Percentiles rank a stretch among this genome's conserved stretches.
Conservation (phyloP, 192 early-diverging fungal genomes). For the Linnemannia schmuckeri region DNA sequence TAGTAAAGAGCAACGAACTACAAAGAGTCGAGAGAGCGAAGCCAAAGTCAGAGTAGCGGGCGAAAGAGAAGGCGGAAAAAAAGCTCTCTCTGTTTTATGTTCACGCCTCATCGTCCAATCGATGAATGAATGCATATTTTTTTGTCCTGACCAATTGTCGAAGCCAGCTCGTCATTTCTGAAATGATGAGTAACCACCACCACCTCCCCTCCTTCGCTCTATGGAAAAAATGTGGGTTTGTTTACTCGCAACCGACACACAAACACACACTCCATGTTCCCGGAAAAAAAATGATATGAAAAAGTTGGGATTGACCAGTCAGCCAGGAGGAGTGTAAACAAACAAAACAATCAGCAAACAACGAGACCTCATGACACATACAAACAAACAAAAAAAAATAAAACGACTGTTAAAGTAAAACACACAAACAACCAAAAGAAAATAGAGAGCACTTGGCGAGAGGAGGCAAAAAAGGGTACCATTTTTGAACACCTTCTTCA, state of each 20-base stretch:
- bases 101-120: not conserved
- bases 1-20: too few relatives aligned
- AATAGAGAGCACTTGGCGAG: too few relatives aligned
- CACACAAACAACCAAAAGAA: not conserved
- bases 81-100: not conserved
- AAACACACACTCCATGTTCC: not conserved
- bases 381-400: not conserved
- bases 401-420: not conserved
- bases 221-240: not conserved
- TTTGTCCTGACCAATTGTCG: not conserved
- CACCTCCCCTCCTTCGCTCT: not conserved
- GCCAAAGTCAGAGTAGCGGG: too few relatives aligned
- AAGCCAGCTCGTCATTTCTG: not conserved
- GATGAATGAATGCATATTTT: not conserved
- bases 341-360: too few relatives aligned
- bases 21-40: too few relatives aligned
- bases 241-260: not conserved
- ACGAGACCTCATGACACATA: not conserved
- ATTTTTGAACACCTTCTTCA: constrained; percentile 13
- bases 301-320: too few relatives aligned
- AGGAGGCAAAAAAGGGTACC: constrained; percentile 1
- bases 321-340: not conserved
- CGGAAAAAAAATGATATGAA: not conserved
- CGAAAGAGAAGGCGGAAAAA: too few relatives aligned
- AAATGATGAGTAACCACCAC: not conserved